Evolutionary conservation across 345 rosid genomes (phyloP), one percentile per base, ranked within the genome.

Genomic region (Eucalyptus urophylla): DNA sequence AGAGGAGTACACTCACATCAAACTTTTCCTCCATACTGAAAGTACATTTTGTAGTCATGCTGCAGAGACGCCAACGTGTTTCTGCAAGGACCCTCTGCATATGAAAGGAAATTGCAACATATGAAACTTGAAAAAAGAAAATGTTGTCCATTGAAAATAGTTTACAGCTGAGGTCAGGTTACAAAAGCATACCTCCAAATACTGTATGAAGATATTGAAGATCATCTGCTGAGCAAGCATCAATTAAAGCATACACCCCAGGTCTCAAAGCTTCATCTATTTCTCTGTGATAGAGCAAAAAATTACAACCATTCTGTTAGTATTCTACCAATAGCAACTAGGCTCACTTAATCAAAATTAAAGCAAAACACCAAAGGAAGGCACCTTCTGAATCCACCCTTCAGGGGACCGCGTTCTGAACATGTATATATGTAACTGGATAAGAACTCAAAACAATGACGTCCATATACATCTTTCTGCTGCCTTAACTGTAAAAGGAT

Each of bases 61-160:
- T 93, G 97, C 96, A 98, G 90, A 76, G 89, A 87, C 72, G 97
- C 93, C 88, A 98, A 90, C 25, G 95, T 93, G 92, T 93, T 96
- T 89, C 99, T 92, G 95, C 99, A 96, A 87, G 99, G 97, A 90
- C 98, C 98, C 94, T 98, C 99, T 96, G 93, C 94, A 92, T 90
- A 93, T 91, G 85, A 86, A 89, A 89, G 69, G 33, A 53, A 81
- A 87, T 49, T n/a, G 43, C 47, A 89, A 25, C 87, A 87, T 44
- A 67, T 83, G 44, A 87, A 56, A 33, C 60, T 91, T 58, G 90
- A 88, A 51, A 29, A 29, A 11, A 6, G 27, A 87, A 80, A 43
- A 88, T 83, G 25, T 56, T 11, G 33, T 58, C 51, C 43, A 83
- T 45, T 19, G 7, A 14, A 17, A 50, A 88, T 67, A 16, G 86